These are phyloP conservation scores for Lecanoromycetidae sp. DNA, from an alignment of 2,329 filamentous ascomycete genomes.

Conservation along the genomic window DNA sequence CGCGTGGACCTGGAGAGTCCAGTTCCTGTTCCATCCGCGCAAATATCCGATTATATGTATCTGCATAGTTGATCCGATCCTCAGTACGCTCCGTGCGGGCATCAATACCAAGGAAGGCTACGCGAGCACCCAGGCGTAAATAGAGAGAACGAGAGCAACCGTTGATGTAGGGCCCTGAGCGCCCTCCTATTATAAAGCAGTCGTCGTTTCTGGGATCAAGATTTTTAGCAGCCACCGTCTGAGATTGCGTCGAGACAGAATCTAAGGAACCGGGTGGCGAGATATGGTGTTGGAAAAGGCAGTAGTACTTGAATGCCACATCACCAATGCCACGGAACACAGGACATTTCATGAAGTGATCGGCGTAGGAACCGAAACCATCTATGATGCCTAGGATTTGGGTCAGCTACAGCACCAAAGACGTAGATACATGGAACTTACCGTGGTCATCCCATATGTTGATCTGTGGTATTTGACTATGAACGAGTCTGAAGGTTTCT, in stretches of 20 bases:
- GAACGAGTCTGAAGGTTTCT: constrained; percentile 47
- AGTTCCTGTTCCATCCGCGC: constrained; percentile 42
- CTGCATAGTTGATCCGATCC: constrained; percentile 77
- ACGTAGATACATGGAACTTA: not conserved
- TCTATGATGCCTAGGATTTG: constrained; percentile 47
- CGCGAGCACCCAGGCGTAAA: constrained; percentile 52
- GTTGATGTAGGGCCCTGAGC: constrained; percentile 56
- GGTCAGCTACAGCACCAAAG: not conserved
- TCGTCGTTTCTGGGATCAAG: constrained; percentile 49
- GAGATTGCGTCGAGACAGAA: constrained; percentile 63
- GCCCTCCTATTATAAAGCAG: constrained; percentile 65
- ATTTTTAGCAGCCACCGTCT: too few relatives aligned
- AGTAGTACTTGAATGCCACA: constrained; percentile 47
- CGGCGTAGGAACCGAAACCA: constrained; percentile 53
- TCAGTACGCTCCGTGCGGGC: constrained; percentile 65
- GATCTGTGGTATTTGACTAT: constrained; percentile 51
- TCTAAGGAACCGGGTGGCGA: constrained; percentile 76
- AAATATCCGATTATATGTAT: constrained; percentile 52
- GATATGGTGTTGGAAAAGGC: constrained; percentile 62
- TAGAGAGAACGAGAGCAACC: constrained; percentile 50
- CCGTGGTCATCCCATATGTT: constrained; percentile 53
- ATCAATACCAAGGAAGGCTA: constrained; percentile 50
- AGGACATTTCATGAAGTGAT: constrained; percentile 53
- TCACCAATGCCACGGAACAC: constrained; percentile 56
- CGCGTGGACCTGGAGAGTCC: constrained; percentile 28